phyloP scores from a whole-genome alignment of 1,284 basidiomycete genomes.

The Coriolopsis trogii region DNA sequence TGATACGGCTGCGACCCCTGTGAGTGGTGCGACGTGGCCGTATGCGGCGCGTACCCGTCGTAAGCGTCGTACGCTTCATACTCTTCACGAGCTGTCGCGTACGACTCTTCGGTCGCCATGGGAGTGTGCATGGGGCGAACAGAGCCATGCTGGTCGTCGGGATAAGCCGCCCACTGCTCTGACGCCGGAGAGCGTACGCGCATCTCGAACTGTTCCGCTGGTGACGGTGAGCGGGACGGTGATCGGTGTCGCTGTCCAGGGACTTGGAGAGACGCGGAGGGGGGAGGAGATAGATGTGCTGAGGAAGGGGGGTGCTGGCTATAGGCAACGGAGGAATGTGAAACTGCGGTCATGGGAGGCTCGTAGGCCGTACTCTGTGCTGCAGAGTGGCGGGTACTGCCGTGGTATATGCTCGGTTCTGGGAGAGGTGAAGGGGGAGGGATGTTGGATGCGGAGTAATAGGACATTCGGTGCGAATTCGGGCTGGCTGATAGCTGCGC shows the following conservation, averaged over 20 bases:
- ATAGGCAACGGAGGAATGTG: slow-evolving; percentile 27
- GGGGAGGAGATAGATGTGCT: slow-evolving; percentile 12
- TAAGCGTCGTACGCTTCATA: slow-evolving; percentile 11
- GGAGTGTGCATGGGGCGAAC: slow-evolving; percentile 14
- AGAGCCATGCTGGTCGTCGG: not conserved
- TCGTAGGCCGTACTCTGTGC: slow-evolving; percentile 31
- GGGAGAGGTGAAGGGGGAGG: slow-evolving; percentile 64
- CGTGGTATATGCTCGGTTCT: slow-evolving; percentile 38
- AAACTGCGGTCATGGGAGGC: slow-evolving; percentile 34
- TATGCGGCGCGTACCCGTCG: not conserved
- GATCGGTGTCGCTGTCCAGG: slow-evolving; percentile 18
- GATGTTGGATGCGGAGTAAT: slow-evolving; percentile 72
- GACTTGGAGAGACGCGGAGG: slow-evolving; percentile 20
- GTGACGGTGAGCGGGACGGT: slow-evolving; percentile 7
- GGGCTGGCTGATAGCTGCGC: slow-evolving; percentile 26
- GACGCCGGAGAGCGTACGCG: slow-evolving; percentile 40
- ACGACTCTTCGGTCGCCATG: slow-evolving; percentile 21
- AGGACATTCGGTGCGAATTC: slow-evolving; percentile 46
- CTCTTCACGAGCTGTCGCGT: slow-evolving; percentile 21
- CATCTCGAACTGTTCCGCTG: slow-evolving; percentile 53
- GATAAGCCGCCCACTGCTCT: slow-evolving; percentile 24
- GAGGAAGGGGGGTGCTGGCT: slow-evolving; percentile 16
- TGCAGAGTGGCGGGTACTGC: slow-evolving; percentile 45
- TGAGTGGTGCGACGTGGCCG: not conserved
- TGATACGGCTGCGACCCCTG: too few relatives aligned